Conservation (phyloP, 2,329 filamentous ascomycete species). For the Curvularia lunata region DNA sequence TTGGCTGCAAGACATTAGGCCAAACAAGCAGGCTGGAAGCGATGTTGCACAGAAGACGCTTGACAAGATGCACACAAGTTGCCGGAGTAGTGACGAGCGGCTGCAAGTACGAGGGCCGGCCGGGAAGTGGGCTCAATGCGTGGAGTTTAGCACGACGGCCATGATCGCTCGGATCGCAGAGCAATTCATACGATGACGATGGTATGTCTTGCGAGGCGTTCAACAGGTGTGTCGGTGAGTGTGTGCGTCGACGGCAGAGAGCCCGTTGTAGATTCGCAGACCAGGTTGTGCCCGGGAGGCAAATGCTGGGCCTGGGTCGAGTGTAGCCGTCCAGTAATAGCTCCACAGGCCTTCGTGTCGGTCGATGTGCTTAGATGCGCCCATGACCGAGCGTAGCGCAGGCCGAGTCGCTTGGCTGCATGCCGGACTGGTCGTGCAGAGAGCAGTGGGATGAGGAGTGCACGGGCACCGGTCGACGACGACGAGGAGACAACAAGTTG, state of each 20-base stretch:
- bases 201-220: slow-evolving; percentile 19
- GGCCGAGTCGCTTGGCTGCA: slow-evolving; percentile 17
- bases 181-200: slow-evolving; percentile 21
- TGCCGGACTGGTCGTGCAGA: slow-evolving; percentile 15
- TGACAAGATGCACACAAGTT: slow-evolving; percentile 35
- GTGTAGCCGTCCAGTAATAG: slow-evolving; percentile 21
- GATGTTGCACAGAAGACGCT: slow-evolving; percentile 36
- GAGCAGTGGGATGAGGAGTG: slow-evolving; percentile 10
- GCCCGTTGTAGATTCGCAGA: slow-evolving; percentile 25
- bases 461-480: slow-evolving; percentile 8
- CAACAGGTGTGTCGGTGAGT: slow-evolving; percentile 39
- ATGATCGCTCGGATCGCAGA: slow-evolving; percentile 16
- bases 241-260: slow-evolving; percentile 23
- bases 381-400: slow-evolving; percentile 23
- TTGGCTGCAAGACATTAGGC: slow-evolving; percentile 38
- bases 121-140: slow-evolving; percentile 21
- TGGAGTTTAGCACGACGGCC: slow-evolving; percentile 28
- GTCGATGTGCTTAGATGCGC: slow-evolving; percentile 29
- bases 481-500: slow-evolving; percentile 12
- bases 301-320: slow-evolving; percentile 26
- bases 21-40: slow-evolving; percentile 32
- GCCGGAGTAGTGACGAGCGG: slow-evolving; percentile 21
- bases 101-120: slow-evolving; percentile 40
- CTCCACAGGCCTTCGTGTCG: slow-evolving; percentile 18
- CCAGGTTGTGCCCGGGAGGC: slow-evolving; percentile 33